These are phyloP conservation scores for Pseudonitzschia multistriata DNA, from an alignment of 108 stramenopile genomes.

Conservation along the genomic window DNA sequence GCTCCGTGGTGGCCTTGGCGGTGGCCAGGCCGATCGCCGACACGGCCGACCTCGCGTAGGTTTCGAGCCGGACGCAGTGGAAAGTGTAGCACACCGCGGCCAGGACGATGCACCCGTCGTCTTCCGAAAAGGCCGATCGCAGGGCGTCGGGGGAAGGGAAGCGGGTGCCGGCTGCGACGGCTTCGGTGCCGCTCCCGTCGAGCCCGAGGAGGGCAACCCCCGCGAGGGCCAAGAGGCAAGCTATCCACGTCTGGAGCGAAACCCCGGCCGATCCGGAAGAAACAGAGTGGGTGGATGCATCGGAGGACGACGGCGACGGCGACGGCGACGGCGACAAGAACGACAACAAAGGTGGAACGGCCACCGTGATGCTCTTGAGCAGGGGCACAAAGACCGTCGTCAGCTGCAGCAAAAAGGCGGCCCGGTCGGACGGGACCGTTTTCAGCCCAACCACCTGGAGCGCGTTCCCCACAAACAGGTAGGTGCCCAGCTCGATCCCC, in stretches of 20 bases:
- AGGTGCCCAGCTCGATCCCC: constrained; percentile 74
- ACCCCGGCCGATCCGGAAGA: constrained; percentile 8
- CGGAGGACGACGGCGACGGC: no score
- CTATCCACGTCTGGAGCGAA: constrained; percentile 51
- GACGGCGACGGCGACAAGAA: no score
- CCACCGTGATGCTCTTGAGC: constrained; percentile 13
- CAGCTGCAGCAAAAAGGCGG: constrained; percentile 81
- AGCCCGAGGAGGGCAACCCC: constrained; percentile 71
- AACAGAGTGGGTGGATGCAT: no score
- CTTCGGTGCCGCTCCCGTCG: not conserved
- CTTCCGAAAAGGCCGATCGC: constrained; percentile 18
- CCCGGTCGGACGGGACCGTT: constrained; percentile 74
- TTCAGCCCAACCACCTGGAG: constrained; percentile 78
- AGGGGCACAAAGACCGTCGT: constrained; percentile 79
- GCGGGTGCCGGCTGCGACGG: not conserved
- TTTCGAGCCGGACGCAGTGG: constrained; percentile 76
- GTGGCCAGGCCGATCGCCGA: constrained; percentile 59
- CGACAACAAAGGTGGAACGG: not conserved
- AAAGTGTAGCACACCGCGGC: constrained; percentile 66
- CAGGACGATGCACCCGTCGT: constrained; percentile 60
- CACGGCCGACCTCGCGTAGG: constrained; percentile 48
- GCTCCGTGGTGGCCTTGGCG: constrained; percentile 64
- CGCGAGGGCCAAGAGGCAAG: constrained; percentile 60
- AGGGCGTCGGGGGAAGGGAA: not conserved
- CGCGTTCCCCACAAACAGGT: constrained; percentile 79